Percentiles rank a stretch among this genome's conserved stretches.
Conservation (phyloP, 225 moss, liverwort and hornwort species). For the Sphagnum tenellum region DNA sequence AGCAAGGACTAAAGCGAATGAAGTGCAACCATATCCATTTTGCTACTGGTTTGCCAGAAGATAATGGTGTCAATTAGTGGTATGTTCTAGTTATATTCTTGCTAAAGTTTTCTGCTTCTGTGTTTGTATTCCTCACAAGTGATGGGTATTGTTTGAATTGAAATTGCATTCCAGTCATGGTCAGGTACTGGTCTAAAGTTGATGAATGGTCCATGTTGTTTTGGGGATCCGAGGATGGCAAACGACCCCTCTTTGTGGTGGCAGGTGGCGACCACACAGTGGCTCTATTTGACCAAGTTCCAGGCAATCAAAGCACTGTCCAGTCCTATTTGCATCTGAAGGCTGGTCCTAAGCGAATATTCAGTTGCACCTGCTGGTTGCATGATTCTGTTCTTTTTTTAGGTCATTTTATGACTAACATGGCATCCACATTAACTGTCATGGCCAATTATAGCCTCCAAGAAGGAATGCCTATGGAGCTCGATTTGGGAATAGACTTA, state of each 20-base stretch:
- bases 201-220: slow-evolving; percentile 9
- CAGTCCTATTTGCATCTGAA: not conserved
- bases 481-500: slow-evolving; percentile 49
- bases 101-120: no score
- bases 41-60: slow-evolving; percentile 58
- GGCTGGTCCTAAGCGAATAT: not conserved
- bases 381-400: not conserved
- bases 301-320: not conserved
- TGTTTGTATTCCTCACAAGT: no score
- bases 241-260: slow-evolving; percentile 60
- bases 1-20: slow-evolving; percentile 70
- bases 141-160: no score
- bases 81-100: slow-evolving; percentile 10
- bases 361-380: not conserved
- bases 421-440: not conserved
- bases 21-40: slow-evolving; percentile 79
- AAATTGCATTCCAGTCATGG: no score
- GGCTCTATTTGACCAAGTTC: slow-evolving; percentile 29
- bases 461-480: slow-evolving; percentile 2
- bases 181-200: no score
- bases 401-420: not conserved
- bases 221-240: slow-evolving; percentile 34
- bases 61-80: slow-evolving; percentile 73
- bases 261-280: slow-evolving; percentile 79
- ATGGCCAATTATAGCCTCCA: slow-evolving; percentile 3